Conservation (phyloP, 169 alveolate species). For the Perkinsus chesapeaki region DNA sequence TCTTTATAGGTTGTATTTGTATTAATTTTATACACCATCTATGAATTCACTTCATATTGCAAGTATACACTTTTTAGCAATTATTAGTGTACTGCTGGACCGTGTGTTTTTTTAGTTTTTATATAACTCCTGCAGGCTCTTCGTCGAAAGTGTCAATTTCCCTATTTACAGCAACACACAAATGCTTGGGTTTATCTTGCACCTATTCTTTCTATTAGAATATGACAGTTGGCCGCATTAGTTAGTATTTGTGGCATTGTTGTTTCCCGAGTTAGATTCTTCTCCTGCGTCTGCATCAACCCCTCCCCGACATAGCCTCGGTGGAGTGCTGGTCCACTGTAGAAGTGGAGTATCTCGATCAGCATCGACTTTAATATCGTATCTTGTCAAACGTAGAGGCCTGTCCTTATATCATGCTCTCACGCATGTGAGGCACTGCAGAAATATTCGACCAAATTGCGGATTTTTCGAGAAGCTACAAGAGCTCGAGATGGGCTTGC, state of each 20-base stretch:
- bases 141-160: no score
- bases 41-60: no score
- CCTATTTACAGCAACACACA: no score
- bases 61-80: no score
- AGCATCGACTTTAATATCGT: neutral
- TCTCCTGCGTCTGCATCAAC: neutral
- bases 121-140: no score
- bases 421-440: neutral
- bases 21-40: no score
- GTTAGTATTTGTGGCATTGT: no score
- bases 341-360: neutral
- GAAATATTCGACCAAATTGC: neutral
- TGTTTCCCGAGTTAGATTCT: neutral
- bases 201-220: neutral
- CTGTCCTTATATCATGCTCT: neutral
- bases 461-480: neutral
- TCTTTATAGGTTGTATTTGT: no score
- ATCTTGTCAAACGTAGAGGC: neutral
- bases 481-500: neutral
- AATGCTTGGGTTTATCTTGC: no score
- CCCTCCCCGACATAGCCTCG: neutral
- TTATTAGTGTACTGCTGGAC: no score
- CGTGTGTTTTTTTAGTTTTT: no score
- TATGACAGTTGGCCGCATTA: no score
- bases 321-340: neutral